Base-by-base conservation (phyloP, 2,329 filamentous ascomycete species). In the Paracorniculantispora psalliotae region DNA sequence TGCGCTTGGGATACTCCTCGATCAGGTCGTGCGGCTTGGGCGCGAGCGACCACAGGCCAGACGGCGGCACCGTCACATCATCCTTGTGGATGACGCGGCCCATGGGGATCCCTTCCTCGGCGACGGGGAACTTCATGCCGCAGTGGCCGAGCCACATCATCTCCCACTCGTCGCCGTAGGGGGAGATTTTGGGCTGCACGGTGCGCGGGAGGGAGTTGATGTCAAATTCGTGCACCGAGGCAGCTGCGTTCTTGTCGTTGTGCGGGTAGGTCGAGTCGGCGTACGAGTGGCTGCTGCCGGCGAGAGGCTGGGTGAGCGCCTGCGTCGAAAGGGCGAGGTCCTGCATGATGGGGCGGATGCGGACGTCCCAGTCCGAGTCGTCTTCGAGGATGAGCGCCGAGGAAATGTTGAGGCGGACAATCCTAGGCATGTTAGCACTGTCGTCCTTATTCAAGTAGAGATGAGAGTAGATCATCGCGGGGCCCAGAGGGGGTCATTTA, bases 311-410 rank as follows among this genome's bases (percentile, higher is more conserved):
- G 3, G 67, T 67, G 35, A 72, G 70, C 1, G 66, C 67, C 23
- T 67, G 67, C 2, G 72, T 67, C 0, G 73, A 72, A 28, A 63
- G 61, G 2, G 75, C 71, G 37, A 77, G 74, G 44, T 68, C 61
- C 26, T 65, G 70, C 28, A 83, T 71, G 62, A 83, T 81, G 0
- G 67, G 57, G 46, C 79, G 78, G 35, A 83, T 67, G 0, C 73
- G 71, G 25, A 82, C 68, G 57, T 83, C 81, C 81, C 81, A 83
- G 67, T 83, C 81, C 10, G 78, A 75, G 59, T 83, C 81, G 63
- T 83, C 81, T 63, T 83, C 81, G 28, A 83, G 66, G 26, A 83
- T 77, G 1, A 83, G 68, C 0, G 78, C 79, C 1, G 75, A 77
- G 2, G 72, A 69, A 4, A 80, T 62, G 39, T 75, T 72, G 12